Evolutionary conservation across 2,329 filamentous ascomycete genomes (phyloP).

Genomic region (Stemphylium lycopersici): DNA sequence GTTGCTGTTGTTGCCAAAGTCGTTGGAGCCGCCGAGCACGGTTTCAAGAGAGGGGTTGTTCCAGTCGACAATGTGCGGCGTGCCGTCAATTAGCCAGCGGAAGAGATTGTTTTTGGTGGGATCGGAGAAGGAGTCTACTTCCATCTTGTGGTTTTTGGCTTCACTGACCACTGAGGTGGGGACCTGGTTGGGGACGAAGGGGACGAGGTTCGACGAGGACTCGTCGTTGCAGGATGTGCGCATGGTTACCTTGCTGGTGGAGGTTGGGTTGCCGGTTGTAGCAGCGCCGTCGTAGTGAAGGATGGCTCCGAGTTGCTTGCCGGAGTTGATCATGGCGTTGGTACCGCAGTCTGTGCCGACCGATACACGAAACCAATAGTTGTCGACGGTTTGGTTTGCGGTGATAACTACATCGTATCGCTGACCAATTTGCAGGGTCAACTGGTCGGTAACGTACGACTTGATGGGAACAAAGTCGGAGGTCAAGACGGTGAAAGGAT

Average conservation of each 20-base stretch:
- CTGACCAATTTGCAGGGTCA: slow-evolving; percentile 46
- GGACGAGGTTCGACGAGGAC: slow-evolving; percentile 38
- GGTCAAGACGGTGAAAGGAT: slow-evolving; percentile 52
- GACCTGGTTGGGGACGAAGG: slow-evolving; percentile 50
- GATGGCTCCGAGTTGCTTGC: slow-evolving; percentile 46
- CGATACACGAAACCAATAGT: slow-evolving; percentile 56
- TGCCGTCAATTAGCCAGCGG: slow-evolving; percentile 52
- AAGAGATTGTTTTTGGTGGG: slow-evolving; percentile 47
- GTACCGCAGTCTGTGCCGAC: slow-evolving; percentile 42
- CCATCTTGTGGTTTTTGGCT: slow-evolving; percentile 35
- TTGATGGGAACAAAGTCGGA: slow-evolving; percentile 53
- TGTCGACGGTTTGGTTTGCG: slow-evolving; percentile 52
- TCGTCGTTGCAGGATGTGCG: slow-evolving; percentile 50
- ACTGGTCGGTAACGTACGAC: slow-evolving; percentile 44
- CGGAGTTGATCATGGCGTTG: slow-evolving; percentile 36
- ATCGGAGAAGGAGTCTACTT: slow-evolving; percentile 37
- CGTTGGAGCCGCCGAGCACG: slow-evolving; percentile 41
- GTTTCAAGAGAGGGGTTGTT: slow-evolving; percentile 54
- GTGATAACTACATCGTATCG: slow-evolving; percentile 56
- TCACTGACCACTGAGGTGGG: slow-evolving; percentile 41
- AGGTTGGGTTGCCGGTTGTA: slow-evolving; percentile 43
- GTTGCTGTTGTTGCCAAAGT: slow-evolving; percentile 36
- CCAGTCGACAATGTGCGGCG: slow-evolving; percentile 50
- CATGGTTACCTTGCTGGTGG: slow-evolving; percentile 38
- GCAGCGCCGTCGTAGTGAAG: slow-evolving; percentile 48